A percentile compares a stretch with the other conserved stretches of the same genome.
These are phyloP conservation scores for Verticillium albo-atrum DNA, from an alignment of 2,329 filamentous ascomycete species.

Conservation along the genomic window DNA sequence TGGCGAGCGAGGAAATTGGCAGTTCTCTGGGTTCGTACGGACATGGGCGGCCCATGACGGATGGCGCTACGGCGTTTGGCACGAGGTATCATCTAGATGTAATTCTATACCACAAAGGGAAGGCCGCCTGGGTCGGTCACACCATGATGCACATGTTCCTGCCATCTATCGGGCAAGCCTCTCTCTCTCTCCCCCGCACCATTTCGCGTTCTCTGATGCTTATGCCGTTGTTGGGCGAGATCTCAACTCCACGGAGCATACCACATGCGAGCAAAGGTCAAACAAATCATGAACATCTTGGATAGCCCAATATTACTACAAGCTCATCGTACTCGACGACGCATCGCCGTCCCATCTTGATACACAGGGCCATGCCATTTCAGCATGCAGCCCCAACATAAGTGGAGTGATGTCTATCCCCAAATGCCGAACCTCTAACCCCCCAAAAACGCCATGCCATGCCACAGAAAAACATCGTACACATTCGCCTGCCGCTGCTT, in stretches of 20 bases:
- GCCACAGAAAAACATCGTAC: conserved; percentile 15
- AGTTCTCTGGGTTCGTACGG: conserved; percentile 3
- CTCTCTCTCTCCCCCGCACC: no score
- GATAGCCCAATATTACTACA: not conserved
- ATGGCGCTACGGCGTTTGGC: not conserved
- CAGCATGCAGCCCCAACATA: not conserved
- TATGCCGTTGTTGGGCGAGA: no score
- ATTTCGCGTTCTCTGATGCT: no score
- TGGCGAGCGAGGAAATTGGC: not conserved
- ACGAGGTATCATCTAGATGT: not conserved
- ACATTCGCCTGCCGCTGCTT: not conserved
- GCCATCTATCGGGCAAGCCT: no score
- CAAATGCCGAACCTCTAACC: conserved; percentile 16
- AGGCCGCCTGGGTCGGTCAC: not conserved
- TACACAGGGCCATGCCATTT: not conserved
- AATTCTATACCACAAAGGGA: not conserved
- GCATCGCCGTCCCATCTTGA: conserved; percentile 26
- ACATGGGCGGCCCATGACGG: not conserved
- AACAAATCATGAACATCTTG: not conserved
- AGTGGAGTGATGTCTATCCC: conserved; percentile 8
- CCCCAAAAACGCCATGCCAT: conserved; percentile 19
- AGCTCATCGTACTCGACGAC: not conserved
- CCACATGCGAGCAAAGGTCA: no score
- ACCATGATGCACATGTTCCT: not conserved
- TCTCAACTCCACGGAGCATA: not conserved